phyloP scores from a whole-genome alignment of 352 stramenopile species.

The Phytophthora fragariae region DNA sequence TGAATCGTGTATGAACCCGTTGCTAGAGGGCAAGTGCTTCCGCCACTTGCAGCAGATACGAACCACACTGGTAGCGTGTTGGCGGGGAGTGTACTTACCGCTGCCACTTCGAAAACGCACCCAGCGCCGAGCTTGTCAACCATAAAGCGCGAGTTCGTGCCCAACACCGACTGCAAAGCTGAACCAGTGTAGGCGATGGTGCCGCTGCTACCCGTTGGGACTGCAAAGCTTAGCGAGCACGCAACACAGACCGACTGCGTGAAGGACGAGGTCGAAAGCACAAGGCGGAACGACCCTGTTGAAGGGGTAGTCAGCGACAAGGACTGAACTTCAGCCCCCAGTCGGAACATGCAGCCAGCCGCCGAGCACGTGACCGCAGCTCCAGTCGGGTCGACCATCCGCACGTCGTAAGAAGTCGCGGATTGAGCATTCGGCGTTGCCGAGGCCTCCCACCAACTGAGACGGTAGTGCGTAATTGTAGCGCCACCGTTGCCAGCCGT shows the following conservation, averaged over 20 bases:
- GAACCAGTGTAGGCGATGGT: constrained; percentile 78
- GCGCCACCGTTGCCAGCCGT: constrained; percentile 55
- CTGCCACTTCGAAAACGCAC: constrained; percentile 68
- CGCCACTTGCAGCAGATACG: constrained; percentile 16
- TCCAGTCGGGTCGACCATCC: constrained; percentile 48
- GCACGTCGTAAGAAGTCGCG: constrained; percentile 59
- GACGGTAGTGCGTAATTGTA: constrained; percentile 67
- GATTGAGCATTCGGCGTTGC: constrained; percentile 45
- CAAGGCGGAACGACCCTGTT: constrained; percentile 77
- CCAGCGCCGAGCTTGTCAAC: constrained; percentile 52
- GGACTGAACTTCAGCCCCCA: constrained; percentile 93
- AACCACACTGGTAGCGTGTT: constrained; percentile 55
- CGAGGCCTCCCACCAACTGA: constrained; percentile 65
- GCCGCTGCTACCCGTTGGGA: constrained; percentile 9
- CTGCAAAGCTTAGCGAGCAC: constrained; percentile 51
- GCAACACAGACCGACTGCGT: constrained; percentile 42
- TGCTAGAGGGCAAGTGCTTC: constrained; percentile 41
- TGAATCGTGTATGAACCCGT: constrained; percentile 60
- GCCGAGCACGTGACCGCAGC: constrained; percentile 39
- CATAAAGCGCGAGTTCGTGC: constrained; percentile 77
- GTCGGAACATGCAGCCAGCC: constrained; percentile 80
- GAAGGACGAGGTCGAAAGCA: constrained; percentile 53
- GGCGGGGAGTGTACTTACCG: constrained; percentile 35
- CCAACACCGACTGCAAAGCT: constrained; percentile 70
- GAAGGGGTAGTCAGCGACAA: constrained; percentile 77